phyloP scores from a whole-genome alignment of 2,329 filamentous ascomycete genomes.

The Triangularia setosa region DNA sequence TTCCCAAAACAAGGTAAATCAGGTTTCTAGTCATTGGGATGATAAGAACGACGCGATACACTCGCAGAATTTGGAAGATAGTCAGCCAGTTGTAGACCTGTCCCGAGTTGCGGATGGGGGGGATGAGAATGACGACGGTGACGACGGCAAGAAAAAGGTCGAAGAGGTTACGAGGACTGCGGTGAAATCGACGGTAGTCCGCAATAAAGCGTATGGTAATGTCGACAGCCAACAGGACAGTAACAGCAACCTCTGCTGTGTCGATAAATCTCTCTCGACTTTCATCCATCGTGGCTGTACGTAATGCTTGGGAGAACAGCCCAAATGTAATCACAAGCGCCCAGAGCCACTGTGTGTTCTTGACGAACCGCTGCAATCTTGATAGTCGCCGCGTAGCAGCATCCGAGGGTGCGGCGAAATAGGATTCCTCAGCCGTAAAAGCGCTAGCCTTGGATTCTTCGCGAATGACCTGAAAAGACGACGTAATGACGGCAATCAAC shows the following conservation, averaged over 20 bases:
- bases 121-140: conserved; percentile 81
- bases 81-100: conserved; percentile 82
- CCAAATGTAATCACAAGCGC: conserved; percentile 74
- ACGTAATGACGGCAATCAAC: conserved; percentile 93
- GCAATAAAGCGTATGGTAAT: conserved; percentile 74
- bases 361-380: conserved; percentile 65
- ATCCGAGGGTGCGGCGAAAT: conserved; percentile 35
- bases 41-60: conserved; percentile 87
- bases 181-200: conserved; percentile 79
- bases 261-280: conserved; percentile 62
- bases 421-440: conserved; percentile 67
- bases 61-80: conserved; percentile 86
- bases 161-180: conserved; percentile 68
- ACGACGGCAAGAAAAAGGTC: conserved; percentile 77
- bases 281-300: conserved; percentile 70
- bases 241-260: conserved; percentile 69
- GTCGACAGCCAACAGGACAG: conserved; percentile 73
- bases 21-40: conserved; percentile 83
- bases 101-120: conserved; percentile 68
- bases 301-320: conserved; percentile 72
- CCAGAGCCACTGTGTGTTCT: conserved; percentile 74
- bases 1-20: conserved; percentile 83
- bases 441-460: conserved; percentile 94
- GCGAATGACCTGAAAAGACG: conserved; percentile 95
- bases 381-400: conserved; percentile 41